These are phyloP conservation scores for Kodamaea neixiangensis DNA, from an alignment of 805 yeast genomes.

Conservation along the genomic window DNA sequence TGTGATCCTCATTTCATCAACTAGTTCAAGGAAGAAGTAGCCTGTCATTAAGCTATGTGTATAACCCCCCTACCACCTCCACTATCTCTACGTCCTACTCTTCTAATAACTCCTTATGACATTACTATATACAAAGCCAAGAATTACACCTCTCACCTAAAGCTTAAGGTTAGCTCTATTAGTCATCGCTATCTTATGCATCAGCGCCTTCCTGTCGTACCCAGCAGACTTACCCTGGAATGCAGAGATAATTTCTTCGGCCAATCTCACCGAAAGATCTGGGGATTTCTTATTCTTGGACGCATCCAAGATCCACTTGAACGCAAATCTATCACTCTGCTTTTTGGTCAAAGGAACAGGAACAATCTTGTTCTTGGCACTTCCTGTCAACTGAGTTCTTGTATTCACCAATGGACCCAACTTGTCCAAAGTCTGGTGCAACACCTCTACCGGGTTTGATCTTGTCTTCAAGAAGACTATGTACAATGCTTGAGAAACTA, in stretches of 20 bases:
- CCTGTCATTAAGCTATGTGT: no score
- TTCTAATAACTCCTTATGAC: no score
- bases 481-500: conserved; percentile 76
- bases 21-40: no score
- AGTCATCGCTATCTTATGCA: conserved; percentile 85
- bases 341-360: conserved; percentile 83
- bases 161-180: conserved; percentile 76
- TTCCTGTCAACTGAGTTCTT: conserved; percentile 76
- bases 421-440: conserved; percentile 73
- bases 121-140: no score
- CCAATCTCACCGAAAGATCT: conserved; percentile 83
- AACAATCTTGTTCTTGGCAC: conserved; percentile 76
- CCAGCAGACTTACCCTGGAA: conserved; percentile 78
- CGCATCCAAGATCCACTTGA: conserved; percentile 88
- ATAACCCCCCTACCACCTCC: no score
- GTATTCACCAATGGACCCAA: conserved; percentile 84
- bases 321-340: conserved; percentile 84
- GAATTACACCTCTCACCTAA: neutral
- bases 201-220: conserved; percentile 76
- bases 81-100: no score
- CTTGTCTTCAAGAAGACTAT: conserved; percentile 72
- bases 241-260: conserved; percentile 84
- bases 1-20: no score
- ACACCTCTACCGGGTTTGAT: conserved; percentile 74
- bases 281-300: conserved; percentile 75